phyloP scores from a whole-genome alignment of 192 early-diverging fungal genomes.

The Kickxella alabastrina region DNA sequence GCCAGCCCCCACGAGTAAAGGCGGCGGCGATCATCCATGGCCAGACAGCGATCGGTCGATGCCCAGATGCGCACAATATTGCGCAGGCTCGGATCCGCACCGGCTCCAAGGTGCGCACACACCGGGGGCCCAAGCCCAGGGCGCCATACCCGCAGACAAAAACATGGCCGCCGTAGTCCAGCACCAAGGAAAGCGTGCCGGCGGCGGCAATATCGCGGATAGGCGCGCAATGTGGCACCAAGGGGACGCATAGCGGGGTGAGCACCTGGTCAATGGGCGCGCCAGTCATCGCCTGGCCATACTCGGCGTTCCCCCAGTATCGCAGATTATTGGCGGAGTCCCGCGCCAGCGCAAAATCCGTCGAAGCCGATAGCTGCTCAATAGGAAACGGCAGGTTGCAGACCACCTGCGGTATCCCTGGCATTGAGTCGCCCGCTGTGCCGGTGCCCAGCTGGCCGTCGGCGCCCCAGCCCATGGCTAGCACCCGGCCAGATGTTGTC shows the following conservation, averaged over 20 bases:
- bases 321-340: slow-evolving; percentile 52
- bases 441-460: slow-evolving; percentile 71
- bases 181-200: slow-evolving; percentile 59
- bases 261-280: slow-evolving; percentile 51
- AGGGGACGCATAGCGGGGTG: slow-evolving; percentile 52
- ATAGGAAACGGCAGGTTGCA: slow-evolving; percentile 44
- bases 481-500: slow-evolving; percentile 55
- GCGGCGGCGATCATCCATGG: slow-evolving; percentile 10
- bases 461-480: slow-evolving; percentile 74
- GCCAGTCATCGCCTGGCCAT: slow-evolving; percentile 66
- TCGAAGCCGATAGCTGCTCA: slow-evolving; percentile 56
- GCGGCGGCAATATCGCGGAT: slow-evolving; percentile 61
- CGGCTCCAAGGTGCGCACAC: slow-evolving; percentile 51
- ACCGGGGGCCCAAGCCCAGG: slow-evolving; percentile 53
- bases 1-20: slow-evolving; percentile 46
- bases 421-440: slow-evolving; percentile 34
- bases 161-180: slow-evolving; percentile 55
- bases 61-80: slow-evolving; percentile 52
- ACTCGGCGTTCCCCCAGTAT: slow-evolving; percentile 75
- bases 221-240: slow-evolving; percentile 4
- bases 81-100: slow-evolving; percentile 30
- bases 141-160: slow-evolving; percentile 67
- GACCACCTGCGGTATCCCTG: slow-evolving; percentile 47
- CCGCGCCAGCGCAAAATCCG: slow-evolving; percentile 65
- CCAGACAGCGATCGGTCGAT: slow-evolving; percentile 54